Base-by-base conservation (phyloP, 176 grass and related monocot species). In the Ensete ventricosum region DNA sequence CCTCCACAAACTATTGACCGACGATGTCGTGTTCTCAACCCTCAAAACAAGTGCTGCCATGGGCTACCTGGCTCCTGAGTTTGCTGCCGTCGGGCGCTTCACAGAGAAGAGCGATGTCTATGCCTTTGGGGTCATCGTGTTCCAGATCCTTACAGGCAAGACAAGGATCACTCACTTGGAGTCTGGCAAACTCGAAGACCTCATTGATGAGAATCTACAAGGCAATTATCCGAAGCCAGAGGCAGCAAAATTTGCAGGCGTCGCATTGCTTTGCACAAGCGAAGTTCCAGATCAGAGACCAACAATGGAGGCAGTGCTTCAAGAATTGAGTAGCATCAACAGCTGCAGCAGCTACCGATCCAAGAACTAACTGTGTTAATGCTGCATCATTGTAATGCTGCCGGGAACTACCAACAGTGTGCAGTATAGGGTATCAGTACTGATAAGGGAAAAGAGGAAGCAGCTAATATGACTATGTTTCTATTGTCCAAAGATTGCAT, bases 31-130 rank as follows among this genome's bases (percentile, higher is more conserved):
- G 19, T 96, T 92, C 85, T 88, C 87, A 8, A 84, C 83, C 71
- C 85, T 96, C 75, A 96, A 96, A 80, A 80, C 83, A 14, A 96
- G 93, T 19, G 93, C 93, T 3, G 93, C 93, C 83, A 96, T 96
- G 93, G 93, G 93, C 16, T 96, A 92, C 90, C 77, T 96, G 27
- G 90, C 93, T 14, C 93, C 93, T 0, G 93, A 96, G 83, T 96
- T 92, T 77, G 79, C 90, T 51, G 90, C 85, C 11, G 79, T 84
- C 8, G 93, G 93, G 3, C 85, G 89, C 24, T 83, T 96, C 83
- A 84, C 89, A 0, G 89, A 96, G 76, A 96, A 92, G 84, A 96
- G 93, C 17, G 93, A 96, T 71, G 79, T 92, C 8, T 96, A 90
- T 50, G 87, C 93, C 10, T 96, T 96, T 52, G 93, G 93, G 9